phyloP scores from a whole-genome alignment of 2,329 filamentous ascomycete species.

The Reticulascus tulasneorum region DNA sequence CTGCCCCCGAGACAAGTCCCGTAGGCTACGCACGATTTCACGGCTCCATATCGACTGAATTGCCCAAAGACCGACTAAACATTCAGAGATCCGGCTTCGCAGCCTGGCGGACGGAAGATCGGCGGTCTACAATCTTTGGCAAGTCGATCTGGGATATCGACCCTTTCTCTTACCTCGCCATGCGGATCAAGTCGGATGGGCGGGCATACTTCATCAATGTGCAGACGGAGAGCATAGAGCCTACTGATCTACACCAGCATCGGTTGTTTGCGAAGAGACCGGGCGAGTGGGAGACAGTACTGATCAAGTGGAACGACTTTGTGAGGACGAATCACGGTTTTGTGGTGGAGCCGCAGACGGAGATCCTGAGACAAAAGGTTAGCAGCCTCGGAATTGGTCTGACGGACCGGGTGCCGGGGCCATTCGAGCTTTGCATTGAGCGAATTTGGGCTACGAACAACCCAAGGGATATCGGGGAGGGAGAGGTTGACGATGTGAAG shows the following conservation, averaged over 20 bases:
- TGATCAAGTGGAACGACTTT: constrained; percentile 88
- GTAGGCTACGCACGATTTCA: constrained; percentile 71
- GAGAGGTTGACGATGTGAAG: constrained; percentile 12
- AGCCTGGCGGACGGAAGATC: constrained; percentile 80
- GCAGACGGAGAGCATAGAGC: constrained; percentile 89
- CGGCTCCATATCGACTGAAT: constrained; percentile 79
- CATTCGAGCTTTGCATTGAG: constrained; percentile 82
- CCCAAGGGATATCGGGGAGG: constrained; percentile 17
- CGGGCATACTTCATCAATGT: constrained; percentile 92
- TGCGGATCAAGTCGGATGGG: constrained; percentile 87
- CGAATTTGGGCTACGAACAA: constrained; percentile 86
- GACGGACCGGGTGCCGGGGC: constrained; percentile 83
- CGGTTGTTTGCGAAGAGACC: constrained; percentile 73
- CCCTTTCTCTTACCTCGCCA: constrained; percentile 78
- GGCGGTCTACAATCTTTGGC: constrained; percentile 76
- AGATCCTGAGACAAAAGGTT: constrained; percentile 82
- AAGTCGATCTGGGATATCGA: constrained; percentile 85
- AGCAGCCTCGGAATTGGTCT: constrained; percentile 81
- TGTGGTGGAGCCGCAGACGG: constrained; percentile 88
- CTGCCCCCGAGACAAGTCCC: constrained; percentile 15
- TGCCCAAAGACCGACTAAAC: constrained; percentile 70
- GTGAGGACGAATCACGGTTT: constrained; percentile 91
- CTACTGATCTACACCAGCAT: constrained; percentile 95
- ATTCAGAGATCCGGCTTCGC: constrained; percentile 82
- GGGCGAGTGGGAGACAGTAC: constrained; percentile 91